Evolutionary conservation across 2,329 filamentous ascomycete species (phyloP), one percentile per base, ranked within the genome.

Genomic region (Neofusicoccum ribis): DNA sequence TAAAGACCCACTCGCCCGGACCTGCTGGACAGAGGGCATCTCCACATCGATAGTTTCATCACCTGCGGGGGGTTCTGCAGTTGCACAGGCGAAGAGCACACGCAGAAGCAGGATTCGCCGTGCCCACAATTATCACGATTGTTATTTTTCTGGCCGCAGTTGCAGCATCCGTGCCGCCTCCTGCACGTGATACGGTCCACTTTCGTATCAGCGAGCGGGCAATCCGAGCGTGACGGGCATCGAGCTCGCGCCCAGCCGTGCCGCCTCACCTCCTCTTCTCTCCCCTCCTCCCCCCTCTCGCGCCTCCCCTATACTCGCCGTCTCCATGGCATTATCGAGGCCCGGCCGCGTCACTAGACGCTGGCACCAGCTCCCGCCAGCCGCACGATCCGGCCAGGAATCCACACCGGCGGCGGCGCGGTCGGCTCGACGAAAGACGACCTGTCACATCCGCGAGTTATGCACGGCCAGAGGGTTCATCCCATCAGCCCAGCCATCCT

Each of bases 151-250:
- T 47, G 39, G 27, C 9, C 2, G n/a, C 15, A 3, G 17, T 8
- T 34, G 41, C 41, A 47, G 27, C 41, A 44, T 12, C 31, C 12
- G 56, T 46, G 56, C 56, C 56, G 41, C 56, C 7, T 37, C 31
- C 27, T 60, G 56, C 56, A 60, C 56, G 56, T 60, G 56, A 60
- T 36, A 59, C 41, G 43, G 15, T 47, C 56, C 56, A 60, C 56
- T 60, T 34, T 60, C 56, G 56, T 37, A 37, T 47, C 31, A 59
- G 54, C 12, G 54, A 46, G 54, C 27, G 27, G 27, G 27, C 27
- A 31, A 31, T 6, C 27, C 27, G 27, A 31, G 27, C 27, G 27
- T 31, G 27, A 31, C 9, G 52, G 23, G 54, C 54, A 58, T 44
- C 14, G 39, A 58, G 39, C 39, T 58, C 37, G n/a, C 41, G 15